Conservation (phyloP, 371 early-diverging fungal genomes). For the Zopfochytrium polystomum region DNA sequence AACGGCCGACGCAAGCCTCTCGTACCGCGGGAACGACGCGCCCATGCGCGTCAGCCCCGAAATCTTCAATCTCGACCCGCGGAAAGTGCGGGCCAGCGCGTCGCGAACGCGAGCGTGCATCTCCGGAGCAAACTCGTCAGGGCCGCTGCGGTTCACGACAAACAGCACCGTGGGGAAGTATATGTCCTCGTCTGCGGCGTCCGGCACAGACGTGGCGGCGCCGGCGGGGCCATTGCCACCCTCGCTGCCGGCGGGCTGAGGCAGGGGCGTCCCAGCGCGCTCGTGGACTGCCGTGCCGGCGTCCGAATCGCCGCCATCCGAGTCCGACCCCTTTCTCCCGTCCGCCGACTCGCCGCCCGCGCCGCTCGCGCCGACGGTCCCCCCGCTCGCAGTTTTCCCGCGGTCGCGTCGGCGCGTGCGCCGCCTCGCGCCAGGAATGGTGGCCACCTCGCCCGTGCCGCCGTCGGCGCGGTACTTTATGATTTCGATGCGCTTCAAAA, state of each 20-base stretch:
- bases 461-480: conserved; percentile 41
- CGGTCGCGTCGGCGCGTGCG: conserved; percentile 6
- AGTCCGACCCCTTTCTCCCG: not conserved
- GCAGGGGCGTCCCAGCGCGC: not conserved
- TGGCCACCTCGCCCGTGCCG: not conserved
- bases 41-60: too few species aligned
- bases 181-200: conserved; percentile 3
- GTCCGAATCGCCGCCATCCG: conserved; percentile 2
- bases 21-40: too few species aligned
- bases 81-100: conserved; percentile 16
- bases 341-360: not conserved
- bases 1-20: too few species aligned
- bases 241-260: not conserved
- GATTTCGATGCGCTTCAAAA: conserved; percentile 54
- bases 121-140: conserved; percentile 17
- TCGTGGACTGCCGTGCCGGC: not conserved
- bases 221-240: not conserved
- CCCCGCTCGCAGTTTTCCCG: not conserved
- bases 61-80: conserved; percentile 10
- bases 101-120: not conserved
- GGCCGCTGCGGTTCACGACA: conserved; percentile 18
- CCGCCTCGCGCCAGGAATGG: not conserved
- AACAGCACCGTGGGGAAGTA: conserved; percentile 28
- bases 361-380: not conserved
- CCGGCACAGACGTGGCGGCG: not conserved